Conservation (phyloP, 768 basidiomycete species). For the Lactarius tabidus region DNA sequence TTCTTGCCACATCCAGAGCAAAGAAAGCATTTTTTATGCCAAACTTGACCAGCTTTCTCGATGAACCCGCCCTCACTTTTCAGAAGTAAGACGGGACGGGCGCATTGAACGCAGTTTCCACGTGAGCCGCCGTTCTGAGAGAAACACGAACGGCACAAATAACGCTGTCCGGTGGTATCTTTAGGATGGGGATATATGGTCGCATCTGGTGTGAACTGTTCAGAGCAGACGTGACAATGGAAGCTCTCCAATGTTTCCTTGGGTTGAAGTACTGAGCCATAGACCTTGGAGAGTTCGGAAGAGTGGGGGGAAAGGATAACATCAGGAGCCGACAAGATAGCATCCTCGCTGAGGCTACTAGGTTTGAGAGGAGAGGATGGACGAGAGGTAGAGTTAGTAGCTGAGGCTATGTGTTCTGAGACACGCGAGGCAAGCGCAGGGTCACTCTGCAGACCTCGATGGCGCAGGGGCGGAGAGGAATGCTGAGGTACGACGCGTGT, state of each 20-base stretch:
- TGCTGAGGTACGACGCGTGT: conserved; percentile 26
- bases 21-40: conserved; percentile 80
- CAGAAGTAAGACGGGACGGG: conserved; percentile 66
- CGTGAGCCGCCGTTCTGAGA: conserved; percentile 68
- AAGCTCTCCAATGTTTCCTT: conserved; percentile 68
- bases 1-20: conserved; percentile 70
- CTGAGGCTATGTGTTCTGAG: conserved; percentile 54
- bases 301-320: conserved; percentile 53
- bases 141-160: conserved; percentile 75
- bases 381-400: conserved; percentile 46
- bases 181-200: conserved; percentile 80
- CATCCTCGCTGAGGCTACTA: conserved; percentile 30
- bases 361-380: conserved; percentile 59
- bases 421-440: conserved; percentile 45
- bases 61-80: conserved; percentile 77
- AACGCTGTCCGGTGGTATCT: conserved; percentile 37
- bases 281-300: conserved; percentile 72
- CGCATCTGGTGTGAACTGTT: conserved; percentile 70
- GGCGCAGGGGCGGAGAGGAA: conserved; percentile 39
- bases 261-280: conserved; percentile 79
- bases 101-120: conserved; percentile 65
- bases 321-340: conserved; percentile 43
- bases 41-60: conserved; percentile 62
- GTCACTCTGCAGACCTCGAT: conserved; percentile 37
- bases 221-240: conserved; percentile 61